Percentiles rank a stretch among this genome's conserved stretches.
Conservation (phyloP, 768 basidiomycete species). For the Mycena haematopus region DNA sequence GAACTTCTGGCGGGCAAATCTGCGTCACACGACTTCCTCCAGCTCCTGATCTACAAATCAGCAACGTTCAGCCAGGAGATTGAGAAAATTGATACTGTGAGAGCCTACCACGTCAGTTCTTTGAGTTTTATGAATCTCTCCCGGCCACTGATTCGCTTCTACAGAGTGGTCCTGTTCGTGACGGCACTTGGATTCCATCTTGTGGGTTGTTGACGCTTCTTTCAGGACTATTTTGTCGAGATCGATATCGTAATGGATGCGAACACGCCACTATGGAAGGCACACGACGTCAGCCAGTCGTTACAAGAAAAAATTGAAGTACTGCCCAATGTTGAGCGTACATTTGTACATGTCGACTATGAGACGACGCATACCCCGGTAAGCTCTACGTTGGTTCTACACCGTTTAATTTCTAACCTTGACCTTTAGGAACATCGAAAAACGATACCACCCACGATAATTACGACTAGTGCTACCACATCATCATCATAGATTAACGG, state of each 20-base stretch:
- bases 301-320: constrained; percentile 90
- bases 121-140: constrained; percentile 9
- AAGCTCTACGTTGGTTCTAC: constrained; percentile 22
- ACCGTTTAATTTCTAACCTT: constrained; percentile 8
- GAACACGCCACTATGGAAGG: constrained; percentile 87
- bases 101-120: constrained; percentile 86
- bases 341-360: constrained; percentile 95
- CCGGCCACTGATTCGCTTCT: constrained; percentile 13
- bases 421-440: constrained; percentile 56
- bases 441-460: constrained; percentile 32
- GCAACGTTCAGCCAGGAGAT: constrained; percentile 90
- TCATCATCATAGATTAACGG: constrained; percentile 6
- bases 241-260: constrained; percentile 94
- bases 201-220: constrained; percentile 4
- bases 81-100: constrained; percentile 86
- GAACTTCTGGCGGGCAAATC: constrained; percentile 90
- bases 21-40: constrained; percentile 88
- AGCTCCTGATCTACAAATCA: constrained; percentile 92
- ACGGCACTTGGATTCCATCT: neutral
- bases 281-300: constrained; percentile 84
- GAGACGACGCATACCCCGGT: constrained; percentile 82
- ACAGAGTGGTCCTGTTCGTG: constrained; percentile 75
- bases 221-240: constrained; percentile 90
- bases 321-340: constrained; percentile 88
- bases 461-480: constrained; percentile 22